A percentile compares a stretch with the other conserved stretches of the same genome.
These are phyloP conservation scores for Sarocladium kiliense DNA, from an alignment of 2,329 filamentous ascomycete species.

Conservation along the genomic window DNA sequence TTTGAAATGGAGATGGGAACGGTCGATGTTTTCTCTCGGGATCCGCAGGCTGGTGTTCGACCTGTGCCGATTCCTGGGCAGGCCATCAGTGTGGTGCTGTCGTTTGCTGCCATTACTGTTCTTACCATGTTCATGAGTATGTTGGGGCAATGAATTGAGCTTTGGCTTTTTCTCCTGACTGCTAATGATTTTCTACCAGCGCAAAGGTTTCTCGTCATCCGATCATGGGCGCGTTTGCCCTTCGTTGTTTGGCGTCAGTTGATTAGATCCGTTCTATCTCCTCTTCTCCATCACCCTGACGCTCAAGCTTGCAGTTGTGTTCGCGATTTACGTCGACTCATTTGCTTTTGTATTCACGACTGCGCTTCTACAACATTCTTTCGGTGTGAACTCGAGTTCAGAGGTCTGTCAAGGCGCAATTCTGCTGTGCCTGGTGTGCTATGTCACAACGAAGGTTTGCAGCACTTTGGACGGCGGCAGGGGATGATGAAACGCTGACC, in stretches of 20 bases:
- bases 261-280: not conserved
- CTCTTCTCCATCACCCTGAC: not conserved
- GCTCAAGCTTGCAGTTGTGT: constrained; percentile 40
- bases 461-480: too few relatives aligned
- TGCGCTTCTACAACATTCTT: constrained; percentile 49
- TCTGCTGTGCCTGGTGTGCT: constrained; percentile 55
- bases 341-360: constrained; percentile 55
- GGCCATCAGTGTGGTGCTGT: constrained; percentile 29
- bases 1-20: not conserved
- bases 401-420: constrained; percentile 53
- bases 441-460: constrained; percentile 56
- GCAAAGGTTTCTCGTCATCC: constrained; percentile 31
- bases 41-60: not conserved
- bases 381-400: constrained; percentile 48
- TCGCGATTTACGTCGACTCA: constrained; percentile 56
- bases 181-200: too few relatives aligned
- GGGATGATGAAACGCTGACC: too few relatives aligned
- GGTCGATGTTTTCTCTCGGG: not conserved
- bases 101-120: constrained; percentile 27
- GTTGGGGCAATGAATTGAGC: constrained; percentile 14
- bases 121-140: constrained; percentile 31
- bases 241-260: constrained; percentile 39
- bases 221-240: constrained; percentile 34
- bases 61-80: constrained; percentile 28
- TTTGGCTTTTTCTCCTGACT: too few relatives aligned